Percentiles rank a stretch among this genome's conserved stretches.
Evolutionary conservation across 2,329 filamentous ascomycete species (phyloP).

Genomic region (Paraconiothyrium sp.): DNA sequence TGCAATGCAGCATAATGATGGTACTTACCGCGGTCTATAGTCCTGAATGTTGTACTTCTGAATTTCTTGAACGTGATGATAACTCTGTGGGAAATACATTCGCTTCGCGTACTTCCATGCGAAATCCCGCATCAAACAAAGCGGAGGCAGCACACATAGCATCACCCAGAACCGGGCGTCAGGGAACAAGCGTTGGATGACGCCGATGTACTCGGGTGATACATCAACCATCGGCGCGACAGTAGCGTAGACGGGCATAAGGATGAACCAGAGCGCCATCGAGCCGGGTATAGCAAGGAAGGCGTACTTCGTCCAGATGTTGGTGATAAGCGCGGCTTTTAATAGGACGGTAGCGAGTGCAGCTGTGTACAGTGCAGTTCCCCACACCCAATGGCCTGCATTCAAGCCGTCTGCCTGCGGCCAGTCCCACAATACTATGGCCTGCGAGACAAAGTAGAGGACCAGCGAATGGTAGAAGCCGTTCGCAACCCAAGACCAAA

Average conservation of each 20-base stretch:
- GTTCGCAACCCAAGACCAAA: conserved; percentile 90
- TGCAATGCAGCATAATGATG: neutral
- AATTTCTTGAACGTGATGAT: conserved; percentile 99
- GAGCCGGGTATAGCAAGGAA: conserved; percentile 94
- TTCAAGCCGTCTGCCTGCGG: conserved; percentile 80
- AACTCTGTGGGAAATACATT: conserved; percentile 95
- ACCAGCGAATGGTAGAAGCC: conserved; percentile 95
- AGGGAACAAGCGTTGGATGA: conserved; percentile 81
- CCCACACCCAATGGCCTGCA: conserved; percentile 98
- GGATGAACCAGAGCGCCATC: conserved; percentile 89
- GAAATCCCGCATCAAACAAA: conserved; percentile 89
- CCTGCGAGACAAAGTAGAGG: conserved; percentile 84
- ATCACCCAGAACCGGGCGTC: conserved; percentile 93
- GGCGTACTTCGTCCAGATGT: conserved; percentile 99
- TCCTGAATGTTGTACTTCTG: conserved; percentile 99
- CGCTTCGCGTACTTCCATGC: conserved; percentile 97
- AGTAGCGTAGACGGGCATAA: conserved; percentile 86
- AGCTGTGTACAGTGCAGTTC: conserved; percentile 90
- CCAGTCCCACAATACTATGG: conserved; percentile 84
- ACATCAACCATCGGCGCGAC: conserved; percentile 84
- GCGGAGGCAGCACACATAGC: conserved; percentile 77
- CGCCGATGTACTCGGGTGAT: conserved; percentile 84
- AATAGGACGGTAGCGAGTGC: conserved; percentile 93
- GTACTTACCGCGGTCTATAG: conserved; percentile 85
- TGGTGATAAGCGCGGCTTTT: conserved; percentile 93